Percentiles rank a stretch among this genome's conserved stretches.
phyloP scores from a whole-genome alignment of 2,329 filamentous ascomycete genomes.

The Boeremia lycopersici region DNA sequence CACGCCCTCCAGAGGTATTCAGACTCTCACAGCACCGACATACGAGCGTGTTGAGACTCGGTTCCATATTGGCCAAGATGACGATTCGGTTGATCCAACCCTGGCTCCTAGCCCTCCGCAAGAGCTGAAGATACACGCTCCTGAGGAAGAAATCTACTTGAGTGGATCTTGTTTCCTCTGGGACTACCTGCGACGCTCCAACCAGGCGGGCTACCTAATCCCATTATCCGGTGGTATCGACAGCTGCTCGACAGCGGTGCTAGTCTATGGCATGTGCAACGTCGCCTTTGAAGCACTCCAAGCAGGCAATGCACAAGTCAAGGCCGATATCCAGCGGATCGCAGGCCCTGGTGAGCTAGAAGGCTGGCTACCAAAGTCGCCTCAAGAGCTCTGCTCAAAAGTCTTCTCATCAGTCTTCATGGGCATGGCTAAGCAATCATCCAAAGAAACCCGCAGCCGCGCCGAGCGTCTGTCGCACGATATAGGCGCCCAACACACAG shows the following conservation, averaged over 20 bases:
- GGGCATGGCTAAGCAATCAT: conserved; percentile 25
- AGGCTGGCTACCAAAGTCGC: conserved; percentile 59
- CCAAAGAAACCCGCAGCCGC: conserved; percentile 57
- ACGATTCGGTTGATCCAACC: conserved; percentile 52
- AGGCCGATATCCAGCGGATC: conserved; percentile 60
- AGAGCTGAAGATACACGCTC: conserved; percentile 61
- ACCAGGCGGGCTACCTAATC: conserved; percentile 61
- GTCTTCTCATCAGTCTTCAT: conserved; percentile 61
- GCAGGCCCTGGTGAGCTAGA: conserved; percentile 55
- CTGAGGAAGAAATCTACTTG: conserved; percentile 68
- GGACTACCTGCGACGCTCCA: conserved; percentile 64
- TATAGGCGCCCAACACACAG: conserved; percentile 73
- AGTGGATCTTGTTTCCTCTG: conserved; percentile 71
- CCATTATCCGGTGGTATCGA: conserved; percentile 67
- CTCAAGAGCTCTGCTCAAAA: conserved; percentile 64
- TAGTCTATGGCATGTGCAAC: conserved; percentile 56
- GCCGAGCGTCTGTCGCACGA: conserved; percentile 64
- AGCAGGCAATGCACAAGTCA: conserved; percentile 60
- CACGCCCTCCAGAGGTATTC: conserved; percentile 61
- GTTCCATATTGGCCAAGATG: conserved; percentile 52
- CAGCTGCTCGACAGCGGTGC: conserved; percentile 54
- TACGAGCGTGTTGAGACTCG: conserved; percentile 56
- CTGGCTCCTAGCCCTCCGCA: conserved; percentile 54
- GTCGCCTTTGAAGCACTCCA: conserved; percentile 61
- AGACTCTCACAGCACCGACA: conserved; percentile 58